phyloP scores from a whole-genome alignment of 2,329 filamentous ascomycete genomes.

The Alternaria ethzedia region DNA sequence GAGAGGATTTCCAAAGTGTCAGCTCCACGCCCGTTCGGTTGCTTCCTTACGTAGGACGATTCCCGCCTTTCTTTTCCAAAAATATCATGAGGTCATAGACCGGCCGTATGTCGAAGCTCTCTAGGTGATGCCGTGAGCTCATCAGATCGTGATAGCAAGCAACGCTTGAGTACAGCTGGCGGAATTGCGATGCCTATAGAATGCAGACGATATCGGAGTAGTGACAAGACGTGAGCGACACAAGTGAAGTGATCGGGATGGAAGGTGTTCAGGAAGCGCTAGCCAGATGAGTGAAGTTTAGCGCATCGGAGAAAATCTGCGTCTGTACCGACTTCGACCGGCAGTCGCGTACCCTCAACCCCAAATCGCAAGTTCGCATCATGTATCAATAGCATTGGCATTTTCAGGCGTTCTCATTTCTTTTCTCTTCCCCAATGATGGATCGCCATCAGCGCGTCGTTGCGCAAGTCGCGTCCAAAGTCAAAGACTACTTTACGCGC shows the following conservation, averaged over 20 bases:
- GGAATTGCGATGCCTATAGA: background rate
- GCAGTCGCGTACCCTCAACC: background rate
- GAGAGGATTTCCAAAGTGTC: background rate
- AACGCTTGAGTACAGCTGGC: background rate
- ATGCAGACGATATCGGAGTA: background rate
- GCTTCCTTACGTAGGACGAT: background rate
- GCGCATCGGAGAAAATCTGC: conserved; percentile 21
- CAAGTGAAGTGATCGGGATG: background rate
- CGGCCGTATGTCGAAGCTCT: background rate
- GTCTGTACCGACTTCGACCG: conserved; percentile 4
- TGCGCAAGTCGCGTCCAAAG: conserved; percentile 53
- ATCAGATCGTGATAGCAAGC: background rate
- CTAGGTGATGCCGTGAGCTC: background rate
- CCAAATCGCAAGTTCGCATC: background rate
- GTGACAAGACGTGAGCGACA: background rate
- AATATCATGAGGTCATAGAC: background rate
- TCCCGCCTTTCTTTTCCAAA: background rate
- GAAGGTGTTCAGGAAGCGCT: background rate
- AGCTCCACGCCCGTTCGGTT: background rate
- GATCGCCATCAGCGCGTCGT: conserved; percentile 54
- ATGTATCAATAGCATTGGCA: conserved; percentile 30
- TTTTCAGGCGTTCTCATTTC: conserved; percentile 12
- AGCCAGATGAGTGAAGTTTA: conserved; percentile 12
- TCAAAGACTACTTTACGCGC: conserved; percentile 58
- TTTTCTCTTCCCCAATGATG: conserved; percentile 27